A percentile compares a stretch with the other conserved stretches of the same genome.
Evolutionary conservation across 2,329 filamentous ascomycete genomes (phyloP).

Genomic region (Alternaria consortialis): DNA sequence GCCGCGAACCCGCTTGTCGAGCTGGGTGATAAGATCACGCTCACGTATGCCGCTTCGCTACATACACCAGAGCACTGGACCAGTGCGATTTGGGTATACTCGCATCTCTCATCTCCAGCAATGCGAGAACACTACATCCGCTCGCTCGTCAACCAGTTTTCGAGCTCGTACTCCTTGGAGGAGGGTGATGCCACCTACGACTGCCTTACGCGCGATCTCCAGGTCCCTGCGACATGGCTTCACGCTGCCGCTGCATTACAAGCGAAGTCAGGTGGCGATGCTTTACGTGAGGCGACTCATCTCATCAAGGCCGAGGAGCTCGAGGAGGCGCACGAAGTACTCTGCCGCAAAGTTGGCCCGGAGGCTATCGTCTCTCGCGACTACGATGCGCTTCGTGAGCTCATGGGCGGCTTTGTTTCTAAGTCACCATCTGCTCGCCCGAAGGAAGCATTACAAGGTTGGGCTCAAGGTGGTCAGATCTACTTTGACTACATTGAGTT

Average conservation of each 20-base stretch:
- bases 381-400: constrained; percentile 71
- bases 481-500: constrained; percentile 72
- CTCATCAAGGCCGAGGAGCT: constrained; percentile 80
- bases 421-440: constrained; percentile 41
- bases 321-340: constrained; percentile 83
- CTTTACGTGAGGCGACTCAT: constrained; percentile 67
- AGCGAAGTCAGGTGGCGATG: constrained; percentile 76
- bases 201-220: constrained; percentile 69
- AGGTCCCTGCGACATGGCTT: constrained; percentile 80
- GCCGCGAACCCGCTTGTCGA: constrained; percentile 67
- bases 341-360: constrained; percentile 83
- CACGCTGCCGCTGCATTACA: constrained; percentile 87
- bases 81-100: constrained; percentile 74
- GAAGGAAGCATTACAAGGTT: constrained; percentile 67
- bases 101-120: constrained; percentile 72
- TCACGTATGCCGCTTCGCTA: constrained; percentile 49
- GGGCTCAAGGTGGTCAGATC: constrained; percentile 81
- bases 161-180: constrained; percentile 68
- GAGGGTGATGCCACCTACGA: constrained; percentile 66
- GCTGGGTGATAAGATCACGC: constrained; percentile 64
- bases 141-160: constrained; percentile 67
- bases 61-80: constrained; percentile 49
- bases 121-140: constrained; percentile 78
- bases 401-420: constrained; percentile 74
- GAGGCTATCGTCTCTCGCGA: constrained; percentile 83